Base-by-base conservation (phyloP, 1,284 basidiomycete species). In the Apiotrichum brassicae region DNA sequence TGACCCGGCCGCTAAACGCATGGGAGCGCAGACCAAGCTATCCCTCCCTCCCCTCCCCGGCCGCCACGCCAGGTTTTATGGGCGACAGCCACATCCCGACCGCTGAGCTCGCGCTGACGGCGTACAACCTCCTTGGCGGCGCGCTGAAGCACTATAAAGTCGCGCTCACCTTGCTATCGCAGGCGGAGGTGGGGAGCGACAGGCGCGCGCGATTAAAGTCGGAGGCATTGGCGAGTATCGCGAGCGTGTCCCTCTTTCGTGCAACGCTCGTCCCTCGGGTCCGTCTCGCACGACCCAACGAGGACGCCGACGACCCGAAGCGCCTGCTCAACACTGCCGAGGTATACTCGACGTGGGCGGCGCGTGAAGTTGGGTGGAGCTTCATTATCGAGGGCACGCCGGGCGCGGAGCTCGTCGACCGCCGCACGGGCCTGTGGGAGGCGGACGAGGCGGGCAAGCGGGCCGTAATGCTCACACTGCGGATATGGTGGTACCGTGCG, bases 301-400 rank as follows among this genome's bases (percentile, higher is more conserved):
- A 19, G 33, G 19, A 26, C 38, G 35, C 23, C 16, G 28, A 40
- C 13, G 6, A 19, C 3, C 30, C 33, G 4, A 26, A 30, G 23
- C 43, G 51, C 2, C 51, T 70, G 19, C 61, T 72, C 38, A 66
- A 69, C 22, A 68, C 68, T 1, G 64, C 72, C n/a, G 72, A 74
- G 46, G 65, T 72, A 19, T 74, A 72, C 50, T 53, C 69, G 0
- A 68, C 66, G 0, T 72, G 72, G 72, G 70, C 71, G 6, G 71
- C 72, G 6, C 55, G 68, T 24, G 72, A 74, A 48, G 66, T 74
- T 36, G 72, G 72, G n/a, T 74, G 70, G 70, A 65, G 64, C 9
- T 70, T 66, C 54, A 43, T 72, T 13, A 69, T 70, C 37, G 72
- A 72, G 46, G 68, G 65, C 7, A 67, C 64, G 2, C 57, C 63